Percentiles rank a stretch among this genome's conserved stretches.
Conservation (phyloP, 192 early-diverging fungal species). For the Coemansia sp. region DNA sequence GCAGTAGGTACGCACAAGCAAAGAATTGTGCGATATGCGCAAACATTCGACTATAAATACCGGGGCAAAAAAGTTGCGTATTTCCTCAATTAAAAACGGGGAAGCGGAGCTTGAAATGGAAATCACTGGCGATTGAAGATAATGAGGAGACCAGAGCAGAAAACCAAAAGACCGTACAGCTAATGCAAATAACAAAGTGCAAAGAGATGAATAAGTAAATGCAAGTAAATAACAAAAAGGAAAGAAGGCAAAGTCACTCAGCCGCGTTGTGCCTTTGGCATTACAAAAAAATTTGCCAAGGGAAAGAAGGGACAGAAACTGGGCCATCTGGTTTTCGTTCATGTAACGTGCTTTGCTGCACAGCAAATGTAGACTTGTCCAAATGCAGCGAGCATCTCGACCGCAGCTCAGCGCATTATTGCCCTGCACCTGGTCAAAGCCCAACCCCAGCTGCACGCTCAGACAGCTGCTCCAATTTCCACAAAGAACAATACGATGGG, state of each 20-base stretch:
- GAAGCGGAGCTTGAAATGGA: background rate
- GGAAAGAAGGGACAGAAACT: background rate
- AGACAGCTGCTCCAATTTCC: slow-evolving; percentile 3
- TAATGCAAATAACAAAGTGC: background rate
- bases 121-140: background rate
- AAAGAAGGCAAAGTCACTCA: background rate
- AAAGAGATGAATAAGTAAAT: slow-evolving; percentile 3
- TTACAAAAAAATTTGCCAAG: slow-evolving; percentile 2
- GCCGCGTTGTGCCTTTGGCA: background rate
- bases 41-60: background rate
- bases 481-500: slow-evolving; percentile 4
- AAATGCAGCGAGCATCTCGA: background rate
- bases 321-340: background rate
- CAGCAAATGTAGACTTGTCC: background rate
- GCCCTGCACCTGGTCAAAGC: background rate
- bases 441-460: slow-evolving; percentile 14
- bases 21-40: background rate
- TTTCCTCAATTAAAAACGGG: background rate
- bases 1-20: background rate
- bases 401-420: background rate
- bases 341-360: background rate
- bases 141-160: background rate
- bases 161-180: no score
- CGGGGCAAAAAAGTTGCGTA: background rate
- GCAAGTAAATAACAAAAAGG: slow-evolving; percentile 2